Evolutionary conservation across 768 basidiomycete species (phyloP).

Genomic region (Mycena galopus): DNA sequence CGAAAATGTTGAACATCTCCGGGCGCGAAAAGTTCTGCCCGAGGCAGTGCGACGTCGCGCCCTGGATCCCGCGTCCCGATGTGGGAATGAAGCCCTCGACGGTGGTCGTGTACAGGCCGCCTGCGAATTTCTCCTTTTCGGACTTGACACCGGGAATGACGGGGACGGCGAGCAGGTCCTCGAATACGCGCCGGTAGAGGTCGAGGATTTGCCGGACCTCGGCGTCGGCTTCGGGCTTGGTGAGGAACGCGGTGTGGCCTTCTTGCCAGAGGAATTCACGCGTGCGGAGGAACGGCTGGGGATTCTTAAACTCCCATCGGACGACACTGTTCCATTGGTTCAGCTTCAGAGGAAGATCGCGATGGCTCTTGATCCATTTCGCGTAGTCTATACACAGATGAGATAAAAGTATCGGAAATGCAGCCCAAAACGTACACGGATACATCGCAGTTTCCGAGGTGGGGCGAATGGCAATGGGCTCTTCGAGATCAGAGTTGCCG

Average conservation of each 20-base stretch:
- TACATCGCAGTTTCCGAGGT: slow-evolving; percentile 99
- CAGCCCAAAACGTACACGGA: slow-evolving; percentile 74
- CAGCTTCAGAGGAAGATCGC: slow-evolving; percentile 95
- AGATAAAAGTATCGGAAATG: neutral
- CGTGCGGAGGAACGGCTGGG: slow-evolving; percentile 98
- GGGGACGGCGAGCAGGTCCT: slow-evolving; percentile 97
- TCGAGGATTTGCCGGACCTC: slow-evolving; percentile 97
- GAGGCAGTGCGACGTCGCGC: slow-evolving; percentile 96
- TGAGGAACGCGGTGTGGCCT: slow-evolving; percentile 95
- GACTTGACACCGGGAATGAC: slow-evolving; percentile 98
- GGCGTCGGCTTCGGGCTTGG: slow-evolving; percentile 88
- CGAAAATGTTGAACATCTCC: slow-evolving; percentile 98
- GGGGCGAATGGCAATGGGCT: slow-evolving; percentile 97
- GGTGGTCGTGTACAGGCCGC: slow-evolving; percentile 97
- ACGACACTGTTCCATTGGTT: slow-evolving; percentile 99
- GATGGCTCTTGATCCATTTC: slow-evolving; percentile 98
- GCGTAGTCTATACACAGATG: slow-evolving; percentile 79
- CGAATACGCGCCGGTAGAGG: slow-evolving; percentile 94
- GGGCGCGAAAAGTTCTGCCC: slow-evolving; percentile 98
- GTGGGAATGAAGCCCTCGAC: slow-evolving; percentile 98
- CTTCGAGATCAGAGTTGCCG: slow-evolving; percentile 93
- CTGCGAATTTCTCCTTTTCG: slow-evolving; percentile 99
- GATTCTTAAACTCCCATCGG: slow-evolving; percentile 99
- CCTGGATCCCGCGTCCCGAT: slow-evolving; percentile 97
- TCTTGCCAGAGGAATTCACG: slow-evolving; percentile 99